Evolutionary conservation across 352 stramenopile species (phyloP).

Genomic region (Pythium phragmiticola): DNA sequence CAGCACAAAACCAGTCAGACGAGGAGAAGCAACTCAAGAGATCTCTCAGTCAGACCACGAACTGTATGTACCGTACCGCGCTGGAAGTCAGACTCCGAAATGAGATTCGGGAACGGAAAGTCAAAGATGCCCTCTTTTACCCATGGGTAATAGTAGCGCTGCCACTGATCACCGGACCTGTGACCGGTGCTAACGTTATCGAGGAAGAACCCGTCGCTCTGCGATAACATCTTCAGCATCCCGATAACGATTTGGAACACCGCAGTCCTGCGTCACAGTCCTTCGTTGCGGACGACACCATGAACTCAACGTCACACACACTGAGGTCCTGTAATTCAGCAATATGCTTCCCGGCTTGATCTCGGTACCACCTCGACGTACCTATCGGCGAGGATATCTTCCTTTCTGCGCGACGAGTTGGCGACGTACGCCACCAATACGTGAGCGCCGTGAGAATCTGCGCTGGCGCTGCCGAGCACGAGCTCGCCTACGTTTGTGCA

Average conservation of each 20-base stretch:
- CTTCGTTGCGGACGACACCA: neutral
- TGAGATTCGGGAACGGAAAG: conserved; percentile 39
- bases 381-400: conserved; percentile 51
- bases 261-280: no score
- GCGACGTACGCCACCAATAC: neutral
- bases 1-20: no score
- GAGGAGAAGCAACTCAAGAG: no score
- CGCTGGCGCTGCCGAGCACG: neutral
- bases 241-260: neutral
- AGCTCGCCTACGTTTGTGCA: neutral
- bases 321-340: conserved; percentile 48
- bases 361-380: conserved; percentile 51
- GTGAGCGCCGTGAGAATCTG: neutral
- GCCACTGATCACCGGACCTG: conserved; percentile 37
- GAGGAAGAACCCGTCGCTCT: conserved; percentile 42
- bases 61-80: neutral
- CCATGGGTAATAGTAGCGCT: conserved; percentile 68
- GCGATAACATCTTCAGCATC: neutral
- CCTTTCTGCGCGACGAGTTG: conserved; percentile 26
- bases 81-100: conserved; percentile 53
- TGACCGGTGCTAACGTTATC: conserved; percentile 30
- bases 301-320: neutral
- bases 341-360: conserved; percentile 38
- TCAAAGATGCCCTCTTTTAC: conserved; percentile 41
- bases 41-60: no score